These are phyloP conservation scores for Solanum habrochaites DNA, from an alignment of 257 asterid species.

Conservation along the genomic window DNA sequence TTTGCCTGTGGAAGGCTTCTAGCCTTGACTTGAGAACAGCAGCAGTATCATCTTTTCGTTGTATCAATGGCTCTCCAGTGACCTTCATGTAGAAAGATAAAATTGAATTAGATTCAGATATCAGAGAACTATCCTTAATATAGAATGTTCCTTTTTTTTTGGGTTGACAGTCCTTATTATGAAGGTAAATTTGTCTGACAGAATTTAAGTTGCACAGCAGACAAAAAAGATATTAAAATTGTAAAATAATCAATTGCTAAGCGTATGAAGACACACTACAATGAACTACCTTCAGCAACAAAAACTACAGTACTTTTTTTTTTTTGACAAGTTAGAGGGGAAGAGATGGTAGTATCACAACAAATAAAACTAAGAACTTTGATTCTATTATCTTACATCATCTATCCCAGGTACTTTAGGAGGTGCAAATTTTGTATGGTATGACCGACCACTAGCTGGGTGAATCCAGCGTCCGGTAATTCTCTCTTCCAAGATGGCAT, in stretches of 20 bases:
- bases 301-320: not conserved
- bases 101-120: not conserved
- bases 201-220: not conserved
- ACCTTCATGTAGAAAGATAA: conserved; percentile 9
- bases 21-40: conserved; percentile 95
- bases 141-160: not conserved
- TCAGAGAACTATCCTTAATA: not conserved
- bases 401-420: conserved; percentile 78
- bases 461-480: conserved; percentile 99
- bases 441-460: conserved; percentile 88
- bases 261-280: not conserved
- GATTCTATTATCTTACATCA: conserved; percentile 45
- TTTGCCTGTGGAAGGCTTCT: conserved; percentile 85
- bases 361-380: not conserved
- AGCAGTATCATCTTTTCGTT: conserved; percentile 91
- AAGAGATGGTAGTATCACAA: not conserved
- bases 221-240: not conserved
- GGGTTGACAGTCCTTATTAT: not conserved
- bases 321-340: not conserved
- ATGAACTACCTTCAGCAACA: not conserved
- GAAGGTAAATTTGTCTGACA: not conserved
- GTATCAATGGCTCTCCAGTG: conserved; percentile 81
- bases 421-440: conserved; percentile 88
- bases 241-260: not conserved
- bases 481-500: conserved; percentile 91